Evolutionary conservation across 2,329 filamentous ascomycete genomes (phyloP), one percentile per base, ranked within the genome.

Genomic region (Geoglossum cookeanum): DNA sequence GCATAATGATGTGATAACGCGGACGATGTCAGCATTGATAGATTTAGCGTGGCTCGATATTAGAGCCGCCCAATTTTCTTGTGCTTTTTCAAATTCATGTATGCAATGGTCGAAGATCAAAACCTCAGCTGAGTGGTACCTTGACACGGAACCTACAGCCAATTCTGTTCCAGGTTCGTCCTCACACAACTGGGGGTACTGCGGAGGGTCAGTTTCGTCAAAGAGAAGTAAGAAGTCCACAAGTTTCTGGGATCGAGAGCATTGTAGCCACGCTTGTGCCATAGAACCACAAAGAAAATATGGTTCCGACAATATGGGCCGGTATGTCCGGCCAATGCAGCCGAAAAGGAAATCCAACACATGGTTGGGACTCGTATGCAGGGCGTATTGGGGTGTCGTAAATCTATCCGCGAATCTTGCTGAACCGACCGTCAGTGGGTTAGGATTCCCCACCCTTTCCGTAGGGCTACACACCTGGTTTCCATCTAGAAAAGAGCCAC

Each of bases 401-500:
- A 75, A 71, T 57, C 78, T 72, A 64, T 94, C 87, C 17, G 73
- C 70, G 60, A 76, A 71, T 2, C 69, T 70, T 44, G 75, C 81
- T 85, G 61, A 13, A 33, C n/a, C 39, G 56, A 13, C 58, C 45
- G 51, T 62, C 59, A 58, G 58, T 59, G 53, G 57, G 29, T 49
- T 39, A 59, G 57, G 49, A 22, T 22, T 22, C 58, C 61, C 63
- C 22, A 39, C n/a, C 11, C 8, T 48, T n/a, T 39, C n/a, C 9
- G n/a, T 22, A 51, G 49, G 30, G 30, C 17, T 6, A 68, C 78
- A 67, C 73, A 91, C 87, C 82, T 61, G 89, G 85, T 62, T 81
- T 82, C 89, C 91, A 98, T 64, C 78, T 83, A 37, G 81, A 78
- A 63, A 89, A 82, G 1, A 92, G 68, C 92, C 92, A 98, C 63